phyloP scores from a whole-genome alignment of 1,284 basidiomycete genomes.

The Farysia itapuensis region DNA sequence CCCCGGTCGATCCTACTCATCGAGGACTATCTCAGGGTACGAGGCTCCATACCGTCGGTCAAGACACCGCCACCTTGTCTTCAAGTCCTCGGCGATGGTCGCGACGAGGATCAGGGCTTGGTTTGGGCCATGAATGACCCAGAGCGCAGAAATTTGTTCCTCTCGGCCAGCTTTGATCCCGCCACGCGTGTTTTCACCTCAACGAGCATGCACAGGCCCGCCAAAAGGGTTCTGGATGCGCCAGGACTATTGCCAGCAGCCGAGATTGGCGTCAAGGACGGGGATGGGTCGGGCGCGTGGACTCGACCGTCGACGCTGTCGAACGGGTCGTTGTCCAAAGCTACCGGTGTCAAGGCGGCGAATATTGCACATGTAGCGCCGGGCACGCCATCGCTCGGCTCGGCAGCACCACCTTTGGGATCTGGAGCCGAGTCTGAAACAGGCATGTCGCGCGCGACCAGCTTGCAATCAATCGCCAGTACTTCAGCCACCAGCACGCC shows the following conservation, averaged over 20 bases:
- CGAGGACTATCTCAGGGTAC: conserved; percentile 55
- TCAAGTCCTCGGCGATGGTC: conserved; percentile 51
- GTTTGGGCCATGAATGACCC: conserved; percentile 32
- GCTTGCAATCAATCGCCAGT: conserved; percentile 34
- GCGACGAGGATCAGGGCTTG: conserved; percentile 47
- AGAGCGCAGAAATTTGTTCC: conserved; percentile 20
- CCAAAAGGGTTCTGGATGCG: not conserved
- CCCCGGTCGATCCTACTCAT: conserved; percentile 55
- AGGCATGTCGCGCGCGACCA: conserved; percentile 33
- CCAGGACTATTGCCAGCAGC: conserved; percentile 12
- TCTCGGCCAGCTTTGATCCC: conserved; percentile 41
- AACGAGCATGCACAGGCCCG: conserved; percentile 17
- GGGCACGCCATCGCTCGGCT: conserved; percentile 13
- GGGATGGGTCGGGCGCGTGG: not conserved
- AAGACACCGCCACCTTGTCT: conserved; percentile 45
- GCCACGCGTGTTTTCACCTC: conserved; percentile 13
- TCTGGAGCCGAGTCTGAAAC: conserved; percentile 15
- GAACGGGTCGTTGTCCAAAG: conserved; percentile 38
- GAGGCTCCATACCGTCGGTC: conserved; percentile 54
- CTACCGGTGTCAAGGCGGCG: conserved; percentile 22
- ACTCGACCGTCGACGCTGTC: conserved; percentile 16
- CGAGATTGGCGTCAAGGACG: not conserved
- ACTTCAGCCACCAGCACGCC: conserved; percentile 10
- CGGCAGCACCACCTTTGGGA: conserved; percentile 14
- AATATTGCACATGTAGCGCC: conserved; percentile 21